Base-by-base conservation (phyloP, 1,284 basidiomycete genomes). In the Sanguinoderma infundibulare region DNA sequence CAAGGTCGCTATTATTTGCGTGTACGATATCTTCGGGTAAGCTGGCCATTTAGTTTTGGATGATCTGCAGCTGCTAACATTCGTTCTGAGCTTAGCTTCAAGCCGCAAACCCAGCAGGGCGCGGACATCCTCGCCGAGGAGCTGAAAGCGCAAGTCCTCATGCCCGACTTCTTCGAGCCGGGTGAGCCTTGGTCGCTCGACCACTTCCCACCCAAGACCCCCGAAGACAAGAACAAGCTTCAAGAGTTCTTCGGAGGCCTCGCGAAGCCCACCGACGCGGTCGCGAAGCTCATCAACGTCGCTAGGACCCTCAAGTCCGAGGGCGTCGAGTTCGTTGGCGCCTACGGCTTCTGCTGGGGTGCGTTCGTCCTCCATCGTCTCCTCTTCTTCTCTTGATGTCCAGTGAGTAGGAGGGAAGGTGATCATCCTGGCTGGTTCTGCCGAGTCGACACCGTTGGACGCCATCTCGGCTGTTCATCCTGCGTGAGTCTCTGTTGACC, bases 101-200 rank as follows among this genome's bases (percentile, higher is more conserved):
- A 80, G 72, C 83, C 83, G 7, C 83, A 86, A 72, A 87, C 85
- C 7, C 82, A 84, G 69, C 85, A 86, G 64, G 86, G 85, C 46
- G 85, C 84, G 35, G 87, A 90, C 70, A 82, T 87, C 53, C 78
- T 90, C 57, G 85, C 86, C 0, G 74, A 78, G 15, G 72, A 79
- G 15, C 72, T 86, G 32, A 78, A 82, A 22, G 81, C 80, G 5
- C 79, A 79, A 28, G 83, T 89, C 17, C 79, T 86, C 67, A 85
- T 89, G 83, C 87, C 87, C 32, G 86, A 89, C 73, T 87, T 88
- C 72, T 87, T 89, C 72, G 81, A 83, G 65, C 83, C 83, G 17
- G 71, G 79, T 57, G 74, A 74, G 55, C 79, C 86, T 0, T 87
- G 82, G 74, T 79, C 83, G 1, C 66, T 76, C 30, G 79, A 80